A percentile compares a stretch with the other conserved stretches of the same genome.
Conservation (phyloP, 768 basidiomycete genomes). For the Suillus clintonianus region DNA sequence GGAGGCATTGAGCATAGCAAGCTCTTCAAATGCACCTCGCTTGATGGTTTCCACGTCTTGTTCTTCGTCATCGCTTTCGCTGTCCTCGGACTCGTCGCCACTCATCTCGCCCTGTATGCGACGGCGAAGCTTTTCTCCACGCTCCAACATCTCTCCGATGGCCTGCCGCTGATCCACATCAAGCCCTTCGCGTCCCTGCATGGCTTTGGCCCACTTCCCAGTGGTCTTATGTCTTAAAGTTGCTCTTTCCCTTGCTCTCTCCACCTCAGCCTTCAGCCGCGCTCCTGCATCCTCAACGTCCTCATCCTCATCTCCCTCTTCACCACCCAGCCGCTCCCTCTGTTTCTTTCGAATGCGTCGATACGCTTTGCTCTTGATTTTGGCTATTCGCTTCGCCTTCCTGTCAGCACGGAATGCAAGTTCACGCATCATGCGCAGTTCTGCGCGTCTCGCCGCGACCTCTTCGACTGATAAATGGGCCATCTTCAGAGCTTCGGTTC, state of each 20-base stretch:
- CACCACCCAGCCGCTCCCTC: slow-evolving; percentile 57
- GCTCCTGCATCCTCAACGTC: slow-evolving; percentile 49
- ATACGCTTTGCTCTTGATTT: slow-evolving; percentile 96
- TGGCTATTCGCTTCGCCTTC: slow-evolving; percentile 86
- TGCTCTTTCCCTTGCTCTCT: slow-evolving; percentile 85
- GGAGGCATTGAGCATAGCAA: slow-evolving; percentile 50
- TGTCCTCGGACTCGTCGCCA: slow-evolving; percentile 52
- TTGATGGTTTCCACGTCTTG: slow-evolving; percentile 54
- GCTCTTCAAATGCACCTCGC: slow-evolving; percentile 75
- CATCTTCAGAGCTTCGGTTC: slow-evolving; percentile 82
- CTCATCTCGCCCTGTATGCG: slow-evolving; percentile 74
- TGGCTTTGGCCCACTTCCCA: slow-evolving; percentile 83
- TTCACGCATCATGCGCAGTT: slow-evolving; percentile 88
- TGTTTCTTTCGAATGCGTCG: slow-evolving; percentile 82
- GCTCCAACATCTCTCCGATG: slow-evolving; percentile 82
- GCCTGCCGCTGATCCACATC: slow-evolving; percentile 63
- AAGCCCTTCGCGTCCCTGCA: slow-evolving; percentile 69
- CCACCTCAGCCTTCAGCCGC: slow-evolving; percentile 68
- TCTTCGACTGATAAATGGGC: slow-evolving; percentile 86
- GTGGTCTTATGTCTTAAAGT: slow-evolving; percentile 87
- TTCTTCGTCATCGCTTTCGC: slow-evolving; percentile 37
- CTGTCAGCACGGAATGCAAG: slow-evolving; percentile 91
- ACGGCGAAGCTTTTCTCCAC: slow-evolving; percentile 75
- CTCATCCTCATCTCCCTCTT: slow-evolving; percentile 51
- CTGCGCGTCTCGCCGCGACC: slow-evolving; percentile 75